A percentile compares a stretch with the other conserved stretches of the same genome.
Evolutionary conservation across 805 yeast species (phyloP).

Genomic region (Danielia reshetovae): DNA sequence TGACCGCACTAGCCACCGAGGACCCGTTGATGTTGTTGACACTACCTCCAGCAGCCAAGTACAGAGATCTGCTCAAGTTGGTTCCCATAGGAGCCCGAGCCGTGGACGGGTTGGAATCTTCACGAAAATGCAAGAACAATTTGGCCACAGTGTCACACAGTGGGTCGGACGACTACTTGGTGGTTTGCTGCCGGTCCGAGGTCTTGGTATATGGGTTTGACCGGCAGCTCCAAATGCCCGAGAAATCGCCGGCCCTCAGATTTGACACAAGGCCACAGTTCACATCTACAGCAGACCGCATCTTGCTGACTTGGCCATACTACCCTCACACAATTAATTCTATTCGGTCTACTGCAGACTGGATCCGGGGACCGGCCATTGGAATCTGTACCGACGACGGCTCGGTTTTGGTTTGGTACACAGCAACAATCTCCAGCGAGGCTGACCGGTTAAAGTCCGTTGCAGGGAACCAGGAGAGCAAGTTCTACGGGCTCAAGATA

Average conservation of each 20-base stretch:
- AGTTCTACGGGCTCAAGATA: constrained; percentile 19
- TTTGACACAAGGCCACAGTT: constrained; percentile 41
- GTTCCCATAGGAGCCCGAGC: constrained; percentile 18
- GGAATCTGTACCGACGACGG: constrained; percentile 57
- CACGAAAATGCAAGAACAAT: constrained; percentile 42
- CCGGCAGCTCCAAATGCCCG: constrained; percentile 23
- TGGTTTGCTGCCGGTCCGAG: constrained; percentile 33
- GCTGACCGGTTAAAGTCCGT: constrained; percentile 1
- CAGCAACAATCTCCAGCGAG: constrained; percentile 21
- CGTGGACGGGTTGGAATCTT: constrained; percentile 19
- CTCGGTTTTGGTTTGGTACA: constrained; percentile 35
- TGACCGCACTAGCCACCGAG: constrained; percentile 13
- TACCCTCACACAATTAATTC: constrained; percentile 56
- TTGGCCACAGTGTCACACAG: constrained; percentile 19
- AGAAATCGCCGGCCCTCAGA: constrained; percentile 20
- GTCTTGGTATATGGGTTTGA: constrained; percentile 32
- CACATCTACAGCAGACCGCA: constrained; percentile 39
- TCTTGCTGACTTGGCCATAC: constrained; percentile 47
- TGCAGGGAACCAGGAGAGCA: constrained; percentile 1
- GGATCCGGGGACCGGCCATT: constrained; percentile 41
- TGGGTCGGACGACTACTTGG: constrained; percentile 18
- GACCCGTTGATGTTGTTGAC: constrained; percentile 18
- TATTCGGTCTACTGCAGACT: constrained; percentile 31
- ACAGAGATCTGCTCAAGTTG: constrained; percentile 29
- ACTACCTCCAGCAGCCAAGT: constrained; percentile 34